Evolutionary conservation across 257 asterid species (phyloP).

Genomic region (Gardenia jasminoides): DNA sequence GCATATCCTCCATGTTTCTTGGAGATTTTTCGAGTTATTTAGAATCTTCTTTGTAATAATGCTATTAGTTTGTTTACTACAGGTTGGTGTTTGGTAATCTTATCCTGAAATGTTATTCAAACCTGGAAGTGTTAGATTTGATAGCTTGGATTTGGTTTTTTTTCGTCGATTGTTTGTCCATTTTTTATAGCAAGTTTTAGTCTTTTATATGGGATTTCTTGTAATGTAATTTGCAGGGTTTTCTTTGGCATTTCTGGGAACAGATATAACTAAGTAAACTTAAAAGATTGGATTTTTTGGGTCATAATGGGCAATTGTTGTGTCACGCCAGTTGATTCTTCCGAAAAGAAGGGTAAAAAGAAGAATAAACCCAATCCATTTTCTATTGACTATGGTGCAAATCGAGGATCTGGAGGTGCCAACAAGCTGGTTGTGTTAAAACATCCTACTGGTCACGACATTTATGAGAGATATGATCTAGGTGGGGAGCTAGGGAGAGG

Average conservation of each 20-base stretch:
- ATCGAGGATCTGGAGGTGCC: slow-evolving; percentile 39
- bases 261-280: slow-evolving; percentile 4
- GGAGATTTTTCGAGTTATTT: neutral
- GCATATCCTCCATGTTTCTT: slow-evolving; percentile 9
- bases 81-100: neutral
- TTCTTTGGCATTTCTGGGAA: slow-evolving; percentile 14
- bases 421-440: slow-evolving; percentile 48
- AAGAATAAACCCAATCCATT: slow-evolving; percentile 53
- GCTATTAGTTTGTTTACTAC: neutral
- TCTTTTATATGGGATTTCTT: neutral
- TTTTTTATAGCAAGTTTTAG: neutral
- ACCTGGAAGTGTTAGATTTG: slow-evolving; percentile 10
- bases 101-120: neutral
- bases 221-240: slow-evolving; percentile 6
- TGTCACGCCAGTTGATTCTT: slow-evolving; percentile 40
- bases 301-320: slow-evolving; percentile 63
- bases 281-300: slow-evolving; percentile 20
- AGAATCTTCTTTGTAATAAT: neutral
- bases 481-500: slow-evolving; percentile 55
- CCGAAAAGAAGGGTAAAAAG: slow-evolving; percentile 33
- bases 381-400: slow-evolving; percentile 45
- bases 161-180: neutral
- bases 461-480: slow-evolving; percentile 34
- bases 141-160: slow-evolving; percentile 6
- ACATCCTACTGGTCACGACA: slow-evolving; percentile 49